These are phyloP conservation scores for Coprinopsis sp. DNA, from an alignment of 768 basidiomycete genomes.

Conservation along the genomic window DNA sequence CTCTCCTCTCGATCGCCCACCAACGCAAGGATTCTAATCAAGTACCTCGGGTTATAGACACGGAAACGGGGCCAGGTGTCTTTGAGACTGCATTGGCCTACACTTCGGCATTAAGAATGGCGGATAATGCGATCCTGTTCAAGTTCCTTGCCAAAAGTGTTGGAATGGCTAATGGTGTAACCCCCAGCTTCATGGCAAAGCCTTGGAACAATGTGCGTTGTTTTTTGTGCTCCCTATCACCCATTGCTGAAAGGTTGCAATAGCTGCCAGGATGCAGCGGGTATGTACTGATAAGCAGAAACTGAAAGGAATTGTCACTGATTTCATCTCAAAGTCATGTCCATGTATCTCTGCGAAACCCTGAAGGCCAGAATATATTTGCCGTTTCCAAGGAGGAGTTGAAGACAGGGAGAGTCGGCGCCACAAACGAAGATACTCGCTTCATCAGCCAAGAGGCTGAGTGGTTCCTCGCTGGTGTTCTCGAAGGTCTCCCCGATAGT, in stretches of 20 bases:
- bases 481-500: conserved; percentile 90
- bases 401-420: conserved; percentile 53
- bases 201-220: conserved; percentile 83
- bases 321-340: conserved; percentile 57
- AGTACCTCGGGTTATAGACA: conserved; percentile 45
- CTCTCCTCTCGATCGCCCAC: not conserved
- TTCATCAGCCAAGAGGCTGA: conserved; percentile 82
- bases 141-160: conserved; percentile 90
- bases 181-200: conserved; percentile 98
- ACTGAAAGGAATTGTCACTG: not conserved
- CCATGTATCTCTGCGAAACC: conserved; percentile 81
- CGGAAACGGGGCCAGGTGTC: conserved; percentile 89
- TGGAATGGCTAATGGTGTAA: conserved; percentile 82
- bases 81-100: conserved; percentile 87
- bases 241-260: not conserved
- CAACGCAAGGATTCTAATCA: not conserved
- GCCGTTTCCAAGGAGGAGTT: conserved; percentile 61
- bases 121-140: conserved; percentile 89
- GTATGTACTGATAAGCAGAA: conserved; percentile 40
- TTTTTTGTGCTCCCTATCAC: not conserved
- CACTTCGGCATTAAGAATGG: conserved; percentile 73
- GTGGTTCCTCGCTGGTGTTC: conserved; percentile 89
- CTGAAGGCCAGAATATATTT: conserved; percentile 72
- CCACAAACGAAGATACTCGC: conserved; percentile 76
- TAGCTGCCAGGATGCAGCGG: conserved; percentile 96